Base-by-base conservation (phyloP, 2,329 filamentous ascomycete species). In the Pseudogymnoascus sp. region DNA sequence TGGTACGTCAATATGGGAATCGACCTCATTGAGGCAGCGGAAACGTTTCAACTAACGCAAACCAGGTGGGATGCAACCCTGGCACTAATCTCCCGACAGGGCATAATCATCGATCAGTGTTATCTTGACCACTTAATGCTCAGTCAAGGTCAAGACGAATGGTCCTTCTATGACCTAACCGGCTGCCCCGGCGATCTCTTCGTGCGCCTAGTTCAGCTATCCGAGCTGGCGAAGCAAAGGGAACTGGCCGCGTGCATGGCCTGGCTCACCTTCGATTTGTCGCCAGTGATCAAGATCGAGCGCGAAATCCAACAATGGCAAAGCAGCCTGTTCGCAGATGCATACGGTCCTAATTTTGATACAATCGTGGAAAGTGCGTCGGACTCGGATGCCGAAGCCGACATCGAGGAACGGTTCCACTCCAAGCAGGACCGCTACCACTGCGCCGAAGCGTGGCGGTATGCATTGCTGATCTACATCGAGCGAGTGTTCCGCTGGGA, bases 381-480 rank as follows among this genome's bases (percentile, higher is more conserved):
- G 33, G 33, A 60, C 3, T 26, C 38, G 7, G 56, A 50, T 13
- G 37, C 67, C 21, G 63, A 70, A 21, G 65, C 64, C 10, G 50
- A 62, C 21, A 35, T 53, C n/a, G 61, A 60, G 61, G 61, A 62
- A 38, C 35, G n/a, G 13, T 35, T 50, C 13, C 61, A 60, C 26
- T 26, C 33, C 4, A 37, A 56, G 35, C 65, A 66, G 26, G 73
- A 75, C 62, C 67, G 70, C 1, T 69, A 73, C 46, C 72, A 76
- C 63, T 75, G 73, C 62, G 70, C 72, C 13, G 73, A 76, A 56
- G 72, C 74, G 1, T 75, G 73, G 74, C 62, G 73, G 19, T 69
- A 71, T 40, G 68, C 71, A 3, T 63, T 75, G 9, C 67, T 75
- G 6, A 67, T 76, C 5, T 75, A 75, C 64, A 71, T 74, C 46